Conservation (phyloP, 2,329 filamentous ascomycete genomes). For the Lecanosticta acicola region DNA sequence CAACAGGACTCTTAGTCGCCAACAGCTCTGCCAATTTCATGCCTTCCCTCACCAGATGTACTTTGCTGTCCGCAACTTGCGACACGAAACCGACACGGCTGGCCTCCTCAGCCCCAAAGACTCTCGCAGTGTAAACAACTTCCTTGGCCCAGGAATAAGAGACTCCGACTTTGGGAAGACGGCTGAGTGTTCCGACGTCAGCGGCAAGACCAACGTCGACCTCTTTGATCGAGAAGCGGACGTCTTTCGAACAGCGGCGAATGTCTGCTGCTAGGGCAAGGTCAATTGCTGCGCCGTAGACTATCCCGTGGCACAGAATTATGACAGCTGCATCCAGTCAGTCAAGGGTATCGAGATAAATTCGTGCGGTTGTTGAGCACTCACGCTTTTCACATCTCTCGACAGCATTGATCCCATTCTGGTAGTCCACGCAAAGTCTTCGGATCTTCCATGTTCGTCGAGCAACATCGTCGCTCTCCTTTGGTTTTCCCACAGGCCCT, state of each 20-base stretch:
- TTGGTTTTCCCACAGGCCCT: slow-evolving; percentile 8
- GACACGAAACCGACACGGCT: slow-evolving; percentile 63
- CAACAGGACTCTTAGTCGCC: slow-evolving; percentile 78
- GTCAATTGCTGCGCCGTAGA: slow-evolving; percentile 73
- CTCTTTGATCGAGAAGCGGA: slow-evolving; percentile 68
- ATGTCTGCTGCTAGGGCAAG: slow-evolving; percentile 61
- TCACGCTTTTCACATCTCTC: slow-evolving; percentile 75
- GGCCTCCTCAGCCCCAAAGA: slow-evolving; percentile 64
- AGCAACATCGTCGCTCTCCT: slow-evolving; percentile 12
- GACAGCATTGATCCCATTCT: slow-evolving; percentile 66
- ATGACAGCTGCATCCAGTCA: slow-evolving; percentile 53
- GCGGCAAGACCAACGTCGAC: slow-evolving; percentile 76
- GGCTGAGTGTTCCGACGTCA: slow-evolving; percentile 68
- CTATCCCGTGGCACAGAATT: slow-evolving; percentile 69
- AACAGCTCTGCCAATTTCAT: slow-evolving; percentile 60
- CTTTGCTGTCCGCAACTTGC: slow-evolving; percentile 57
- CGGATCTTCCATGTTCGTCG: slow-evolving; percentile 42
- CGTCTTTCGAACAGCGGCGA: slow-evolving; percentile 53
- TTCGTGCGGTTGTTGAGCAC: not conserved
- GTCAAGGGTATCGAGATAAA: not conserved
- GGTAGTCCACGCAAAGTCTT: slow-evolving; percentile 68
- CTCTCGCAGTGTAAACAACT: slow-evolving; percentile 62
- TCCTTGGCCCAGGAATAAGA: slow-evolving; percentile 72
- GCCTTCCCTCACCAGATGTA: slow-evolving; percentile 56
- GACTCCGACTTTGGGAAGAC: slow-evolving; percentile 67